These are phyloP conservation scores for Guadua angustifolia DNA, from an alignment of 176 grass and related monocot genomes.

Conservation along the genomic window DNA sequence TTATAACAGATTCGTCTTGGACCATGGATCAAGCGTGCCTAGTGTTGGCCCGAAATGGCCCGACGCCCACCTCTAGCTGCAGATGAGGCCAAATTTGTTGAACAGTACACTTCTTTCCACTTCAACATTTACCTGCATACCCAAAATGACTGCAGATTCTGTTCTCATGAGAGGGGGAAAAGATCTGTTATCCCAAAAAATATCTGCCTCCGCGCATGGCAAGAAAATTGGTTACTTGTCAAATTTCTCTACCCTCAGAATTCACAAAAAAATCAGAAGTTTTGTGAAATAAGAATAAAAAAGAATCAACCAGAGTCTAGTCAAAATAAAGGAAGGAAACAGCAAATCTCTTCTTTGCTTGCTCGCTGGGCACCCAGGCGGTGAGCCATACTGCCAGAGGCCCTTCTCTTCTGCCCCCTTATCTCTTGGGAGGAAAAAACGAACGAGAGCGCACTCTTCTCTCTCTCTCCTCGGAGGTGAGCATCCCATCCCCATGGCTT, in stretches of 20 bases:
- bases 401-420: conserved; percentile 16
- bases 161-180: conserved; percentile 1
- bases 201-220: conserved; percentile 27
- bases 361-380: conserved; percentile 23
- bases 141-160: not conserved
- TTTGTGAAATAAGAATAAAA: not conserved
- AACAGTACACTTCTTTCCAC: not conserved
- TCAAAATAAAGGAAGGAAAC: conserved; percentile 8
- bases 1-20: too few relatives aligned
- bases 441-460: too few relatives aligned
- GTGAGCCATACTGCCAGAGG: not conserved
- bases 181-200: conserved; percentile 37
- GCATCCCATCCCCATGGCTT: too few relatives aligned
- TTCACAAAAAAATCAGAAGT: not conserved
- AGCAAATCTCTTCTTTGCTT: conserved; percentile 29
- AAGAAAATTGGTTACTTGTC: conserved; percentile 20
- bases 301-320: conserved; percentile 33
- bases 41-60: too few relatives aligned
- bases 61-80: too few relatives aligned
- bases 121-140: not conserved
- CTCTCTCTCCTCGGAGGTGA: too few relatives aligned
- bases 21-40: too few relatives aligned
- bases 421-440: conserved; percentile 35
- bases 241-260: conserved; percentile 35
- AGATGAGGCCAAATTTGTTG: not conserved